Evolutionary conservation across 2,329 filamentous ascomycete species (phyloP).

Genomic region (Zelopaecilomyces penicillatus): DNA sequence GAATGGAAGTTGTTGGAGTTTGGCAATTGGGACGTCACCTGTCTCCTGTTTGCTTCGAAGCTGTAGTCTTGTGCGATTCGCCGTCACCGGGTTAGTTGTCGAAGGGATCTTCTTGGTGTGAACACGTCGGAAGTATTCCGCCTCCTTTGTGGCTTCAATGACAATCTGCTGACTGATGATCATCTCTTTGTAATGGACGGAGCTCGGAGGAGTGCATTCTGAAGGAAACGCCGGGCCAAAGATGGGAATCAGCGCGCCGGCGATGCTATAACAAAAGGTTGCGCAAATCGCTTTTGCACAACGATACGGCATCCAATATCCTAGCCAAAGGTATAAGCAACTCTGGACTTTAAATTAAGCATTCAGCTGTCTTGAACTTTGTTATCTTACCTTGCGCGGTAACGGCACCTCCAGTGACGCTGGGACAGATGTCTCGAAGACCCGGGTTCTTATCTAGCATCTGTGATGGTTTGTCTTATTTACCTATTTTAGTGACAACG

Average conservation of each 20-base stretch:
- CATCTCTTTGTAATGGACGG: constrained; percentile 59
- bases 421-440: constrained; percentile 81
- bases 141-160: constrained; percentile 32
- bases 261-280: constrained; percentile 81
- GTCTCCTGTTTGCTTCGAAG: constrained; percentile 2
- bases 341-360: background rate
- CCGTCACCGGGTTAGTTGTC: no score
- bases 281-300: constrained; percentile 81
- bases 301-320: constrained; percentile 92
- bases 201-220: constrained; percentile 57
- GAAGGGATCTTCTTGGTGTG: background rate
- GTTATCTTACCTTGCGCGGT: constrained; percentile 69
- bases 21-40: background rate
- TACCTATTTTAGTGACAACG: background rate
- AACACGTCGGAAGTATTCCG: constrained; percentile 2
- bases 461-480: constrained; percentile 75
- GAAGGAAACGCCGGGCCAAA: constrained; percentile 78
- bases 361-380: background rate
- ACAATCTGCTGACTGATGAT: constrained; percentile 53
- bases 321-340: constrained; percentile 36
- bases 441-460: constrained; percentile 72
- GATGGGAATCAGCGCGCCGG: constrained; percentile 77
- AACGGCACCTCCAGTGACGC: constrained; percentile 87
- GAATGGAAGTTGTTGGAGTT: constrained; percentile 13
- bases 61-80: background rate